Evolutionary conservation across 768 basidiomycete genomes (phyloP).

Genomic region (Psilocybe azurescens): DNA sequence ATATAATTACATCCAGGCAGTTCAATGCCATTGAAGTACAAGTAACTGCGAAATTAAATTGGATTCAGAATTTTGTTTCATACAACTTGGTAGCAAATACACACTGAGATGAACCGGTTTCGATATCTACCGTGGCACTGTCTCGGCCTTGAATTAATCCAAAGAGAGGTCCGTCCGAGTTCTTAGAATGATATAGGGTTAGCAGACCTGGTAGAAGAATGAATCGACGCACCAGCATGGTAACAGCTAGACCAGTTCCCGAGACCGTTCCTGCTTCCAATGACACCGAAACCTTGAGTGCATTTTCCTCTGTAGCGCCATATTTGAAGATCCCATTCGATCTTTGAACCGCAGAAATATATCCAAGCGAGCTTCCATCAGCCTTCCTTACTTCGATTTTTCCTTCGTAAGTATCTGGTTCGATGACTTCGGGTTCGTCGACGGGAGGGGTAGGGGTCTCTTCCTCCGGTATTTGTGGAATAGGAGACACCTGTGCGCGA

Average conservation of each 20-base stretch:
- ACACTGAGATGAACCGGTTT: constrained; percentile 24
- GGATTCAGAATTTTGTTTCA: neutral
- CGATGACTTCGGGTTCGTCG: neutral
- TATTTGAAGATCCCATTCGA: constrained; percentile 5
- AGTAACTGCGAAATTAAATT: constrained; percentile 12
- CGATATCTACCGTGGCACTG: constrained; percentile 17
- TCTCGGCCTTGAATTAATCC: constrained; percentile 28
- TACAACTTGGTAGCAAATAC: neutral
- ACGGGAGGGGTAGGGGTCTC: neutral
- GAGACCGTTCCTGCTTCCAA: constrained; percentile 6
- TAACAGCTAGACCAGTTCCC: neutral
- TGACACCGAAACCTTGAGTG: constrained; percentile 4
- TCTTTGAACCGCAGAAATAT: constrained; percentile 12
- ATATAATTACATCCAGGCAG: constrained; percentile 15
- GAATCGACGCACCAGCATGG: neutral
- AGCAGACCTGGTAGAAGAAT: neutral
- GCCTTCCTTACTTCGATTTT: constrained; percentile 2
- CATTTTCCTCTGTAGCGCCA: constrained; percentile 4
- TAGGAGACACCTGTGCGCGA: constrained; percentile 20
- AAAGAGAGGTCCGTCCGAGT: constrained; percentile 23
- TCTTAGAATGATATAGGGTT: constrained; percentile 20
- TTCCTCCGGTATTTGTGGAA: neutral
- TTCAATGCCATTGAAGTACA: constrained; percentile 17
- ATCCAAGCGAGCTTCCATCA: constrained; percentile 11
- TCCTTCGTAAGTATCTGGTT: constrained; percentile 1